Evolutionary conservation across 192 early-diverging fungal species (phyloP), one percentile per base, ranked within the genome.

Genomic region (Phlyctochytrium arcticum): DNA sequence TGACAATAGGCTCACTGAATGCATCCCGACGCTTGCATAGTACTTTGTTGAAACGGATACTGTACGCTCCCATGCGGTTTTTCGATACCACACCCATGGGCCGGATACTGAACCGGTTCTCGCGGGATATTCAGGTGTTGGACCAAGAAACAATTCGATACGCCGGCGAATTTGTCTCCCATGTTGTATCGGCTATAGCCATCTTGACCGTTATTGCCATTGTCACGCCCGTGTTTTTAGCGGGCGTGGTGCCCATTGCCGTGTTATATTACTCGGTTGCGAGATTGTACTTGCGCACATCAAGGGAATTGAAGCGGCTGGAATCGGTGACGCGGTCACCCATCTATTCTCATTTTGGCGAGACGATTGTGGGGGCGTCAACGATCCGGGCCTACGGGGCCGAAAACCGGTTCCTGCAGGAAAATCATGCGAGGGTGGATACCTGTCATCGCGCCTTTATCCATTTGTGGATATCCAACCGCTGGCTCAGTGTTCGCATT

Each of bases 311-410:
- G 30, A 80, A 83, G 53, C 65, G 81, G 2, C 60, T 78, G 6
- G 81, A 83, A 19, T 80, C 78, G n/a, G 65, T 78, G 21, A 65
- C 78, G 3, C 69, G 77, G n/a, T 73, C 70, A 7, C 80, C 80
- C 10, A 73, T 80, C 31, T 80, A 69, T 72, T 87, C 91, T 47
- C 85, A 49, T 17, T 65, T 70, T 33, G 17, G 53, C 55, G 69
- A 70, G 36, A 70, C 61, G 6, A 32, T 93, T 57, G 69, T 68
- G 31, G 95, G 95, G 0, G 58, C 93, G 6, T 67, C 89, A 4
- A 96, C 93, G 1, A 96, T 98, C 65, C 83, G 94, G 21, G 92
- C 92, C 0, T 95, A 90, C 62, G 61, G 80, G 54, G 92, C 87
- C 55, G 86, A 96, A 57, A 44, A 71, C 0, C 85, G 90, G 30